Percentiles rank a stretch among this genome's conserved stretches.
Evolutionary conservation across 2,329 filamentous ascomycete species (phyloP).

Genomic region (Alternaria conjuncta): DNA sequence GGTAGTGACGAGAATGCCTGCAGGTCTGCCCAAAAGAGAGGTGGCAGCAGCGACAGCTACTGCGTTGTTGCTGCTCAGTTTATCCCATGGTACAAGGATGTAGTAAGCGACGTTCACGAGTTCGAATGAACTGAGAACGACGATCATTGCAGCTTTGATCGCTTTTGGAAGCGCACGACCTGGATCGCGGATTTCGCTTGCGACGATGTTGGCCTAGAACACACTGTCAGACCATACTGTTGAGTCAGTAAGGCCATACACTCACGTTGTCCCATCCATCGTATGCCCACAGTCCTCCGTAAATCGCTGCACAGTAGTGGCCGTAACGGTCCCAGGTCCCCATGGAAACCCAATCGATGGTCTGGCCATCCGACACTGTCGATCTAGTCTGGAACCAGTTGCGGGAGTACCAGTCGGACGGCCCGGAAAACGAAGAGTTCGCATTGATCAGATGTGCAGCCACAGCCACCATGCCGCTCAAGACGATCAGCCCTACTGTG

Average conservation of each 20-base stretch:
- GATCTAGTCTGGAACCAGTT: slow-evolving; percentile 63
- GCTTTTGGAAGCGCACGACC: slow-evolving; percentile 60
- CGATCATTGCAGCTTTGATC: slow-evolving; percentile 66
- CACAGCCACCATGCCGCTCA: slow-evolving; percentile 40
- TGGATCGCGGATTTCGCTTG: slow-evolving; percentile 47
- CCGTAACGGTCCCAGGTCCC: slow-evolving; percentile 65
- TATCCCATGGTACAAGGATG: slow-evolving; percentile 65
- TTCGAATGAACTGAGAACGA: slow-evolving; percentile 66
- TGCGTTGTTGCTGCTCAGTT: slow-evolving; percentile 65
- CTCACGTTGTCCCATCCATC: slow-evolving; percentile 70
- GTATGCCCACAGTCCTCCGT: slow-evolving; percentile 69
- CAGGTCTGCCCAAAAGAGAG: slow-evolving; percentile 59
- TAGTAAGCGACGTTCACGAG: slow-evolving; percentile 68
- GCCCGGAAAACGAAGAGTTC: slow-evolving; percentile 35
- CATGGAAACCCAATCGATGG: slow-evolving; percentile 48
- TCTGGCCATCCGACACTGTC: slow-evolving; percentile 54
- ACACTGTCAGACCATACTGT: not conserved
- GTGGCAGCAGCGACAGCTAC: slow-evolving; percentile 64
- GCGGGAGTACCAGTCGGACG: slow-evolving; percentile 50
- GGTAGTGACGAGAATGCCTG: slow-evolving; percentile 62
- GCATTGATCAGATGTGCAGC: slow-evolving; percentile 39
- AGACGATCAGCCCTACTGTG: slow-evolving; percentile 40
- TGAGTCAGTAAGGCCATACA: not conserved
- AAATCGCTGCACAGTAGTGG: slow-evolving; percentile 66
- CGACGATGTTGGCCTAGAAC: slow-evolving; percentile 46